Evolutionary conservation across 352 stramenopile species (phyloP).

Genomic region (Globisporangium takayamanum): DNA sequence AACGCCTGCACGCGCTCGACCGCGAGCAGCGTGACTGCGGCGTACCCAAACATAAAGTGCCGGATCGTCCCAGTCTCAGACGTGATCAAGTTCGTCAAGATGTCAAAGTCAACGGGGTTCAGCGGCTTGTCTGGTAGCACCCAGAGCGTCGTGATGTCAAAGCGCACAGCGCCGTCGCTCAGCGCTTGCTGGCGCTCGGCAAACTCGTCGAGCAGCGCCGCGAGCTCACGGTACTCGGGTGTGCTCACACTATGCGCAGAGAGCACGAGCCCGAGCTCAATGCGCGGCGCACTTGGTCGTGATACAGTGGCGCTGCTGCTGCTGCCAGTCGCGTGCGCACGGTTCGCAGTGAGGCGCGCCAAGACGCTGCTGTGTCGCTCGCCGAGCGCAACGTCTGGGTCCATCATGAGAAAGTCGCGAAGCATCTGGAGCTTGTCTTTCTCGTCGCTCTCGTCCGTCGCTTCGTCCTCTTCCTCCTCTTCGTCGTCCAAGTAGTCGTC

Average conservation of each 20-base stretch:
- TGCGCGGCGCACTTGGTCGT: not conserved
- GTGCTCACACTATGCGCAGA: not conserved
- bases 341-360: not conserved
- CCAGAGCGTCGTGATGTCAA: slow-evolving; percentile 3
- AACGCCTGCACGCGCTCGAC: not conserved
- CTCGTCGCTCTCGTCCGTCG: not conserved
- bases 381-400: not conserved
- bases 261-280: slow-evolving; percentile 1
- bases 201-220: not conserved
- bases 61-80: slow-evolving; percentile 2
- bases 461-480: not conserved
- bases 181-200: not conserved
- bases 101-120: not conserved
- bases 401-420: not conserved
- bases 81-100: not conserved
- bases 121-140: not conserved
- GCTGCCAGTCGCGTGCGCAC: too few species aligned
- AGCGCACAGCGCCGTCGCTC: not conserved
- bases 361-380: not conserved
- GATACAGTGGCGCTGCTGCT: not conserved
- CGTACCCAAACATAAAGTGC: not conserved
- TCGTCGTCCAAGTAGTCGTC: not conserved
- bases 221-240: not conserved
- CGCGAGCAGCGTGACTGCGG: not conserved
- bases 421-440: not conserved